phyloP scores from a whole-genome alignment of 2,329 filamentous ascomycete genomes.

The Penicillium corylophilum region DNA sequence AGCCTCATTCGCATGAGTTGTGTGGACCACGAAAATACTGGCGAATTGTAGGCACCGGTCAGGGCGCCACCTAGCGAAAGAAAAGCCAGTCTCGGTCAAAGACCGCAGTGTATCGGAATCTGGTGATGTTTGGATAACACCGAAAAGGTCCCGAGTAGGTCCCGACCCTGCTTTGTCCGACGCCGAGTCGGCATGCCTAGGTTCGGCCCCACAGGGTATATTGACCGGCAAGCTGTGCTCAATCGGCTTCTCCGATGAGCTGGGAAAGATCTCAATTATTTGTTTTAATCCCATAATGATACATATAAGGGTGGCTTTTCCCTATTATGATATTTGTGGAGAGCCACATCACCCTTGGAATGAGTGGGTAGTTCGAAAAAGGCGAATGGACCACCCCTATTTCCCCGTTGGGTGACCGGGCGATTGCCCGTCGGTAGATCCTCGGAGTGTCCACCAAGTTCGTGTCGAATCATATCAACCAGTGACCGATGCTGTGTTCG shows the following conservation, averaged over 20 bases:
- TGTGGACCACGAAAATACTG: slow-evolving; percentile 14
- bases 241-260: not conserved
- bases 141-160: slow-evolving; percentile 20
- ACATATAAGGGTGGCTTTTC: not conserved
- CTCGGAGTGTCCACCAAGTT: slow-evolving; percentile 10
- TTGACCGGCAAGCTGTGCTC: slow-evolving; percentile 17
- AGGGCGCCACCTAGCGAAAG: slow-evolving; percentile 7
- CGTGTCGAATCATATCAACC: slow-evolving; percentile 2
- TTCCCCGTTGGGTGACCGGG: slow-evolving; percentile 19
- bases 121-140: slow-evolving; percentile 9
- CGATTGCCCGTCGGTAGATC: slow-evolving; percentile 22
- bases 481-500: slow-evolving; percentile 6
- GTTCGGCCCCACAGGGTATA: slow-evolving; percentile 2
- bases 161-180: slow-evolving; percentile 16
- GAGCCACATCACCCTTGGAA: not conserved
- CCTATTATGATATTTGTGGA: not conserved
- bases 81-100: slow-evolving; percentile 12
- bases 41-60: slow-evolving; percentile 9
- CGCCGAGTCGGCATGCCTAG: slow-evolving; percentile 11
- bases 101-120: slow-evolving; percentile 1
- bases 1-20: slow-evolving; percentile 2
- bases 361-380: not conserved
- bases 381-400: not conserved
- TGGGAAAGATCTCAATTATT: not conserved
- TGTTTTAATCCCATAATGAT: not conserved